Conservation (phyloP, 1,139 yeast species). For the Blastobotrys apis region DNA sequence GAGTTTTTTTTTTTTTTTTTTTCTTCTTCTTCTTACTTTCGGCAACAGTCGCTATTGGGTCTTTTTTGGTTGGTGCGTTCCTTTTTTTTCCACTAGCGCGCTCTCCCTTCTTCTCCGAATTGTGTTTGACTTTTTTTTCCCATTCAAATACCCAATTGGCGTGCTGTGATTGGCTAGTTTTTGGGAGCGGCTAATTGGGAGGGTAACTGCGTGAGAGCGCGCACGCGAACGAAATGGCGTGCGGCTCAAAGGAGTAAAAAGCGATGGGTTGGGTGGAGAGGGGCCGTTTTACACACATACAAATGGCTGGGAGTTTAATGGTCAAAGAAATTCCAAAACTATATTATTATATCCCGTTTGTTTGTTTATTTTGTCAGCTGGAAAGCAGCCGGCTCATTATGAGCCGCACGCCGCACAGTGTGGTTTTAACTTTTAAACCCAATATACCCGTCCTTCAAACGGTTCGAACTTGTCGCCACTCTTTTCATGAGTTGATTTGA, state of each 20-base stretch:
- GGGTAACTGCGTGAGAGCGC: too few relatives aligned
- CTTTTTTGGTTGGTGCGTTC: background rate
- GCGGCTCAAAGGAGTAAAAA: too few relatives aligned
- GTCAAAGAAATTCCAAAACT: too few relatives aligned
- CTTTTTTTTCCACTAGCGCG: background rate
- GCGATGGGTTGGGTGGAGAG: too few relatives aligned
- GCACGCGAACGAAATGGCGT: too few relatives aligned
- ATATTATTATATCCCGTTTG: too few relatives aligned
- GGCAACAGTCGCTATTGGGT: background rate
- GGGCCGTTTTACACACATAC: too few relatives aligned
- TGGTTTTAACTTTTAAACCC: background rate
- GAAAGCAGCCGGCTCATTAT: too few relatives aligned
- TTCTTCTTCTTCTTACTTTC: background rate
- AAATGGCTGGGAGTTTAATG: too few relatives aligned
- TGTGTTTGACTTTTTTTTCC: background rate
- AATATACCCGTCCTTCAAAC: slow-evolving; percentile 6
- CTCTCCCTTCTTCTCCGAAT: too few relatives aligned
- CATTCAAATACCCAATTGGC: background rate
- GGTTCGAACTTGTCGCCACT: slow-evolving; percentile 2
- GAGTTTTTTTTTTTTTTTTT: slow-evolving; percentile 5
- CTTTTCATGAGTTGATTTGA: background rate
- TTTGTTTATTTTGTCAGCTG: too few relatives aligned
- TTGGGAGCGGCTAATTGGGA: background rate
- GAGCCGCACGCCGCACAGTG: too few relatives aligned
- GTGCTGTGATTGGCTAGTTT: slow-evolving; percentile 1